Evolutionary conservation across 345 rosid species (phyloP).

Genomic region (Ricinus communis): DNA sequence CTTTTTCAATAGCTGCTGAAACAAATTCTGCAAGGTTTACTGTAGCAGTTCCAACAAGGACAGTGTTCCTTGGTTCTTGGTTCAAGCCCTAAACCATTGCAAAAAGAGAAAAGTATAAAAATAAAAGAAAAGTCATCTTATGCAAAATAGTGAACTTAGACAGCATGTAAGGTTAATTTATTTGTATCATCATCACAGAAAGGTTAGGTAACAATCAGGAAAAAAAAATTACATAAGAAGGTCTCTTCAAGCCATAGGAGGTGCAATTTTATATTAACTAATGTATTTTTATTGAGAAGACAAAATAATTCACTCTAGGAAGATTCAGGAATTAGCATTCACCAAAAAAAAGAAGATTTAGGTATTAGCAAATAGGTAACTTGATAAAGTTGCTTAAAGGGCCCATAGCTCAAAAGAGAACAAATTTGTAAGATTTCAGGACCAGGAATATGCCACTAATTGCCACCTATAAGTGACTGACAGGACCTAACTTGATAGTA

Average conservation of each 20-base stretch:
- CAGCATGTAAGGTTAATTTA: neutral
- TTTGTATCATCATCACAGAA: neutral
- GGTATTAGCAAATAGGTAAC: neutral
- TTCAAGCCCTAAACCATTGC: constrained; percentile 36
- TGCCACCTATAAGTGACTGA: neutral
- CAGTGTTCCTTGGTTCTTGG: constrained; percentile 52
- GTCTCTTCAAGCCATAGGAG: no score
- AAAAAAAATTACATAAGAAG: no score
- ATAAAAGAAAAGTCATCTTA: neutral
- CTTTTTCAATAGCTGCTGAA: constrained; percentile 43
- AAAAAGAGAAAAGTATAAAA: neutral
- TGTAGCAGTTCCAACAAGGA: constrained; percentile 50
- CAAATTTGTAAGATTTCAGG: neutral
- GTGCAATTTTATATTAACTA: no score
- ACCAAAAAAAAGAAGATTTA: no score
- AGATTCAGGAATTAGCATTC: neutral
- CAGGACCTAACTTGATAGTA: constrained; percentile 12
- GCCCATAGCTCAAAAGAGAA: constrained; percentile 3
- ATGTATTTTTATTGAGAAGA: neutral
- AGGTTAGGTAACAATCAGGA: neutral
- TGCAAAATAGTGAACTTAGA: neutral
- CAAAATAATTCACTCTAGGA: neutral
- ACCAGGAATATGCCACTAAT: constrained; percentile 14
- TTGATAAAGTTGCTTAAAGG: neutral
- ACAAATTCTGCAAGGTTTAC: constrained; percentile 73